Percentiles rank a stretch among this genome's conserved stretches.
phyloP scores from a whole-genome alignment of 2,329 filamentous ascomycete species.

The Sporothrix dimorphospora region DNA sequence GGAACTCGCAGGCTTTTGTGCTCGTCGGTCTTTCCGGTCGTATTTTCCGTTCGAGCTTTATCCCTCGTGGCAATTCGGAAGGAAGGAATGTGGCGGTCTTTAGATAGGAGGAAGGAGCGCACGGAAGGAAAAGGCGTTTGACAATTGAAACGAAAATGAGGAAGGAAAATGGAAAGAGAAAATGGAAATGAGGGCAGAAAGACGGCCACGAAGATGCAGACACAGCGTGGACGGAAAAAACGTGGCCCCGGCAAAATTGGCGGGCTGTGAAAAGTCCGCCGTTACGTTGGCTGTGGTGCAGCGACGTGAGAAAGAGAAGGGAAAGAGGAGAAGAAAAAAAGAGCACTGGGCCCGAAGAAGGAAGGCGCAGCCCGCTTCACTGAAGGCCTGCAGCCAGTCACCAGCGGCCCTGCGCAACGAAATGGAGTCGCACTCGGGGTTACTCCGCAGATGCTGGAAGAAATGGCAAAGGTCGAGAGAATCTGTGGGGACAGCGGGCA shows the following conservation, averaged over 20 bases:
- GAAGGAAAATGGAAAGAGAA: neutral
- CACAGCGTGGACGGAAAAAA: conserved; percentile 9
- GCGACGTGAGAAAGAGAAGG: conserved; percentile 8
- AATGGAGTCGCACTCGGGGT: conserved; percentile 20
- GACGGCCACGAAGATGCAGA: neutral
- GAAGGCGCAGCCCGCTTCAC: conserved; percentile 7
- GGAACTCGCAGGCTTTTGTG: conserved; percentile 17
- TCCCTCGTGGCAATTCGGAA: conserved; percentile 14
- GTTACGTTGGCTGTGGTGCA: neutral
- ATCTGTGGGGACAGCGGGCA: neutral
- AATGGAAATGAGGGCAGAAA: conserved; percentile 5
- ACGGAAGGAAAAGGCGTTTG: neutral
- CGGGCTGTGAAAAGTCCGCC: conserved; percentile 13
- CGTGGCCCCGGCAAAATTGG: conserved; percentile 23
- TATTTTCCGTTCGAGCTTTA: conserved; percentile 5
- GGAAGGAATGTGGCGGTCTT: neutral
- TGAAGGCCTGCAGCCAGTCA: conserved; percentile 6
- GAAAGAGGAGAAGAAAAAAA: conserved; percentile 8
- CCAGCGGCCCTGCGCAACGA: neutral
- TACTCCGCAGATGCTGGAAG: conserved; percentile 12
- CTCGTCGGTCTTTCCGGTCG: conserved; percentile 1
- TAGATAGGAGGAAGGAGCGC: neutral
- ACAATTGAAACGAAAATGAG: neutral
- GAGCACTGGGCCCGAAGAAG: neutral
- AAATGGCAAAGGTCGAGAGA: neutral